Evolutionary conservation across 164 flowering plant species (phyloP).

Genomic region (Macadamia integrifolia): DNA sequence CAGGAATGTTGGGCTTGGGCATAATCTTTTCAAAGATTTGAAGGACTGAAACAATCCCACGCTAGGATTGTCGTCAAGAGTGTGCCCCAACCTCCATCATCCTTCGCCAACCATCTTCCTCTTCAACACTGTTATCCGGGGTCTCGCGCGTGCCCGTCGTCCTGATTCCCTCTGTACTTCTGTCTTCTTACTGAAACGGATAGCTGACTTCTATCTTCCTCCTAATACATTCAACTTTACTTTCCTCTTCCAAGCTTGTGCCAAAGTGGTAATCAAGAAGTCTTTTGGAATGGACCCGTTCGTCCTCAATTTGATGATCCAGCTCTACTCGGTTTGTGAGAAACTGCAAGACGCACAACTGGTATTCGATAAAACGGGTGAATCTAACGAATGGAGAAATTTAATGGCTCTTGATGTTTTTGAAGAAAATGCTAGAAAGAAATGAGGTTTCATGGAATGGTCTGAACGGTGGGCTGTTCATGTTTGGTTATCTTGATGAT

Average conservation of each 20-base stretch:
- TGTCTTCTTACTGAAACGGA: slow-evolving; percentile 6
- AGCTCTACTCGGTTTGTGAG: slow-evolving; percentile 18
- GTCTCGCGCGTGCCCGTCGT: slow-evolving; percentile 18
- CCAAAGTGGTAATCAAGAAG: slow-evolving; percentile 15
- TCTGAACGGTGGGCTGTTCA: slow-evolving; percentile 22
- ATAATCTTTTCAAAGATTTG: no score
- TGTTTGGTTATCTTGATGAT: slow-evolving; percentile 12
- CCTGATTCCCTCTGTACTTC: slow-evolving; percentile 3
- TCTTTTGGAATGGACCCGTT: slow-evolving; percentile 6
- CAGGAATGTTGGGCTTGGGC: no score
- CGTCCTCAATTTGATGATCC: slow-evolving; percentile 13
- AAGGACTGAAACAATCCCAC: slow-evolving; percentile 25
- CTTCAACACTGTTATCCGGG: slow-evolving; percentile 25
- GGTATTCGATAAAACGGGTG: slow-evolving; percentile 14
- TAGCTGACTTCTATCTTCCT: slow-evolving; percentile 1
- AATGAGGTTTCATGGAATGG: slow-evolving; percentile 27
- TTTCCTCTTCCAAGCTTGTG: slow-evolving; percentile 12
- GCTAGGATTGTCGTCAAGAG: slow-evolving; percentile 20
- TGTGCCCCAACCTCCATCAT: slow-evolving; percentile 14
- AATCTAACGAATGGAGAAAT: slow-evolving; percentile 14
- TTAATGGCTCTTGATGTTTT: slow-evolving; percentile 17
- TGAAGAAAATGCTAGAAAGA: slow-evolving; percentile 20
- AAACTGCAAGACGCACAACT: slow-evolving; percentile 5
- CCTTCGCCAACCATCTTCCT: slow-evolving; percentile 14
- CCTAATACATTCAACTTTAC: slow-evolving; percentile 17